Evolutionary conservation across 345 rosid species (phyloP).

Genomic region (Populus ilicifolia): DNA sequence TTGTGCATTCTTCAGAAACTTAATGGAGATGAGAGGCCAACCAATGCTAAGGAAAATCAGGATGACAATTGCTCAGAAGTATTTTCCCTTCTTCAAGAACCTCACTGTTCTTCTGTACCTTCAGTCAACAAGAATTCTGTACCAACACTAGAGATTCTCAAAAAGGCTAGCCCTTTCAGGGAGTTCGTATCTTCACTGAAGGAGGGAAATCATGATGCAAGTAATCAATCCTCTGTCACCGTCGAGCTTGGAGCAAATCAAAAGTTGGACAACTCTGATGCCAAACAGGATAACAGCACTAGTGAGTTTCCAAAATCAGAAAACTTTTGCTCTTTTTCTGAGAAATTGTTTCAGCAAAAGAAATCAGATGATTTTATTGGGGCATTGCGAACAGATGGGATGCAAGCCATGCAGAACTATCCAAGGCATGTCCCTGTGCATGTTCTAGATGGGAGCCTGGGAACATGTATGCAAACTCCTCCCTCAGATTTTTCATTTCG

Average conservation of each 20-base stretch:
- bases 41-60: conserved; percentile 50
- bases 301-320: conserved; percentile 44
- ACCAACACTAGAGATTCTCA: conserved; percentile 29
- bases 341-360: conserved; percentile 36
- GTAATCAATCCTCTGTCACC: conserved; percentile 25
- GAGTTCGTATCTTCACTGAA: conserved; percentile 51
- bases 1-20: conserved; percentile 39
- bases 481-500: conserved; percentile 37
- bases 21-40: conserved; percentile 37
- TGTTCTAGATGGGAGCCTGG: conserved; percentile 50
- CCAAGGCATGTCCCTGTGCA: conserved; percentile 70
- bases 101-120: conserved; percentile 48
- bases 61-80: conserved; percentile 70
- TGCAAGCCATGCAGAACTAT: conserved; percentile 52
- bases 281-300: conserved; percentile 46
- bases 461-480: conserved; percentile 43
- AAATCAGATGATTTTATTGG: conserved; percentile 29
- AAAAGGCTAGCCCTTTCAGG: conserved; percentile 47
- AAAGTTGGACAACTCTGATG: conserved; percentile 36
- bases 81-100: conserved; percentile 42
- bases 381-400: conserved; percentile 35
- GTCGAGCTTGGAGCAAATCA: conserved; percentile 29
- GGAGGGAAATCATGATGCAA: conserved; percentile 40
- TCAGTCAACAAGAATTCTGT: conserved; percentile 47
- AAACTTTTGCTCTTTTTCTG: conserved; percentile 30